Conservation (phyloP, 2,329 filamentous ascomycete genomes). For the Chrysosporium queenslandicum region DNA sequence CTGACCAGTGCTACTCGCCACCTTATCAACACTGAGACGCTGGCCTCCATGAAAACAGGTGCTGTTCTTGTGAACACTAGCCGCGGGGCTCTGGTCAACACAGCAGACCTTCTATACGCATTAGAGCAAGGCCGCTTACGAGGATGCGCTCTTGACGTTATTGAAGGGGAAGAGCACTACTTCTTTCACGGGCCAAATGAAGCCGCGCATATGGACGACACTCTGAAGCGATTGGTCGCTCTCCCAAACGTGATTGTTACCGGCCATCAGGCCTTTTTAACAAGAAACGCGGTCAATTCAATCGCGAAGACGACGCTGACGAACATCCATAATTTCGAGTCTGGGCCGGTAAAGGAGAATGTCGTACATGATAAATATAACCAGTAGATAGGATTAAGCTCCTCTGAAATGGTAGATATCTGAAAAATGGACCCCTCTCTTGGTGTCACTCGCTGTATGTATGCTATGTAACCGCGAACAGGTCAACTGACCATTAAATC, state of each 20-base stretch:
- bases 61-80: constrained; percentile 59
- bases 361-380: constrained; percentile 12
- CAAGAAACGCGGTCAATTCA: constrained; percentile 53
- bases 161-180: constrained; percentile 50
- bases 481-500: neutral
- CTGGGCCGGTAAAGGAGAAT: constrained; percentile 9
- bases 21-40: constrained; percentile 48
- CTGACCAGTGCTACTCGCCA: constrained; percentile 51
- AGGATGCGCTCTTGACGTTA: constrained; percentile 57
- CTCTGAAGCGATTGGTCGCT: constrained; percentile 55
- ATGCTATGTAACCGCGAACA: too few species aligned
- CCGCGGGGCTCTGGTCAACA: constrained; percentile 55
- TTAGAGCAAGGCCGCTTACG: constrained; percentile 53
- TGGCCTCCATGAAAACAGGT: constrained; percentile 49
- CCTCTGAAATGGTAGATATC: neutral
- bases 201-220: constrained; percentile 57
- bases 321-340: constrained; percentile 41
- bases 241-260: constrained; percentile 59
- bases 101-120: constrained; percentile 48
- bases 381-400: neutral
- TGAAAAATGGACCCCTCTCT: too few species aligned
- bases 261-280: constrained; percentile 62
- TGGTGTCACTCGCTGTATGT: neutral
- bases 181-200: constrained; percentile 58
- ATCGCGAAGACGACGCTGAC: constrained; percentile 52